Evolutionary conservation across 2,329 filamentous ascomycete genomes (phyloP).

Genomic region (Chaetomiaceae sp.): DNA sequence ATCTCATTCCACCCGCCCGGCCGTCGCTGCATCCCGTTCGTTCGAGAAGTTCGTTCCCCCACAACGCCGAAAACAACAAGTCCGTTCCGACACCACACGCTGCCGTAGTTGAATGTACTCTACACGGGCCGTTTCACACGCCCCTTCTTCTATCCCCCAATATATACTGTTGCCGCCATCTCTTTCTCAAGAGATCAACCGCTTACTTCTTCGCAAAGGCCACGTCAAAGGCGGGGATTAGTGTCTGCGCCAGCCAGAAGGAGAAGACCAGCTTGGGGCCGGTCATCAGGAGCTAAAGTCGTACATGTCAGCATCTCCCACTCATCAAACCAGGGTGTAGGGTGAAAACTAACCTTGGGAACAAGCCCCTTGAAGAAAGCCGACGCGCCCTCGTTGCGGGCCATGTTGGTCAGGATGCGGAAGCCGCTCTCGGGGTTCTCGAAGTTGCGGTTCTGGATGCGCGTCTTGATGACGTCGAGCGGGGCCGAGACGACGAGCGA

Average conservation of each 20-base stretch:
- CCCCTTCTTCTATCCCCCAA: too few relatives aligned
- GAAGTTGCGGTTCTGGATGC: conserved; percentile 98
- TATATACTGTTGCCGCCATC: too few relatives aligned
- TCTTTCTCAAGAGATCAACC: too few relatives aligned
- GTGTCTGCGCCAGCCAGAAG: conserved; percentile 98
- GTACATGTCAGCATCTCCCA: conserved; percentile 3
- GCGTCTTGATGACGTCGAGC: conserved; percentile 95
- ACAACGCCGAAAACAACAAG: conserved; percentile 15
- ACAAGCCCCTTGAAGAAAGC: conserved; percentile 98
- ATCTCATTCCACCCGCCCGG: conserved; percentile 6
- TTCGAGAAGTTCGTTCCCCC: conserved; percentile 4
- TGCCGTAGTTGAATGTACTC: not conserved
- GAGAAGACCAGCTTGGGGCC: conserved; percentile 98
- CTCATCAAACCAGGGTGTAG: not conserved
- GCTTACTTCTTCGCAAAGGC: conserved; percentile 29
- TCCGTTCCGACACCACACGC: conserved; percentile 9
- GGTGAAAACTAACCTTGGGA: conserved; percentile 66
- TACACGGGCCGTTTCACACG: conserved; percentile 2
- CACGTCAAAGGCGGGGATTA: conserved; percentile 85
- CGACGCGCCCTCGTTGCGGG: conserved; percentile 76
- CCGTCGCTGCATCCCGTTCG: conserved; percentile 11
- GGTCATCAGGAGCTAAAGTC: conserved; percentile 81
- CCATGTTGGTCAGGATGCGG: conserved; percentile 88
- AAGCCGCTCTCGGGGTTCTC: conserved; percentile 95
- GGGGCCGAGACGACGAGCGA: conserved; percentile 96